Percentiles rank a stretch among this genome's conserved stretches.
These are phyloP conservation scores for Tolypocladium amazonense DNA, from an alignment of 2,329 filamentous ascomycete species.

Conservation along the genomic window DNA sequence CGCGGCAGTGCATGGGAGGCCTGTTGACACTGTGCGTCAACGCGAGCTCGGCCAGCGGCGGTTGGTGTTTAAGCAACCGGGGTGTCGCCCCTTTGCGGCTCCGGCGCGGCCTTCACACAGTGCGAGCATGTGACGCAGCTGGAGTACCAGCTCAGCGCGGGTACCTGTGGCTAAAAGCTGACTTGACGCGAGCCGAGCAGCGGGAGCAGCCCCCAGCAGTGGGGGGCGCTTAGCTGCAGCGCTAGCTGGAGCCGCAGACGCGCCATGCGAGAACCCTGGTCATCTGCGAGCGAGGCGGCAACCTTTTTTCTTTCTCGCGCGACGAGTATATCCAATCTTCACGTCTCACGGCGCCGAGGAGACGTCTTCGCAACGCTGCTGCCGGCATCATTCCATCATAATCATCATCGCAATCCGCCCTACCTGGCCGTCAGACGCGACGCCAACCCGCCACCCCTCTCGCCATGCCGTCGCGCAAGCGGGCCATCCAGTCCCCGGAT, in stretches of 20 bases:
- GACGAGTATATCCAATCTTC: not conserved
- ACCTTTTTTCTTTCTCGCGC: not conserved
- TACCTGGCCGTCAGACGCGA: not conserved
- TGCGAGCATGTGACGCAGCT: not conserved
- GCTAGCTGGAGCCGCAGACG: not conserved
- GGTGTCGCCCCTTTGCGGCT: too few relatives aligned
- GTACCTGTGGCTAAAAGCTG: not conserved
- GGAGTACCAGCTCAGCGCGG: not conserved
- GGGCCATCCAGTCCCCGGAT: not conserved
- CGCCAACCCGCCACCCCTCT: not conserved
- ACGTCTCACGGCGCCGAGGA: not conserved
- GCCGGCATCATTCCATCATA: not conserved
- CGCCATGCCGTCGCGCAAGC: conserved; percentile 7
- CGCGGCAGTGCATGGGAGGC: not conserved
- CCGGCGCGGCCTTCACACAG: not conserved
- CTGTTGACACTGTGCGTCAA: not conserved
- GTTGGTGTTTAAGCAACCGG: not conserved
- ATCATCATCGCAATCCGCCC: too few relatives aligned
- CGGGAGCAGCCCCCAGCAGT: not conserved
- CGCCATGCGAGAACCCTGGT: not conserved
- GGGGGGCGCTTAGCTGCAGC: not conserved
- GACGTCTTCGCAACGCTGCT: not conserved
- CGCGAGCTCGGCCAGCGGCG: not conserved
- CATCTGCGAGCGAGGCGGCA: not conserved
- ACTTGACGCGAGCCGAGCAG: not conserved